A percentile compares a stretch with the other conserved stretches of the same genome.
These are phyloP conservation scores for Lumnitzera littorea DNA, from an alignment of 345 rosid genomes.

Conservation along the genomic window DNA sequence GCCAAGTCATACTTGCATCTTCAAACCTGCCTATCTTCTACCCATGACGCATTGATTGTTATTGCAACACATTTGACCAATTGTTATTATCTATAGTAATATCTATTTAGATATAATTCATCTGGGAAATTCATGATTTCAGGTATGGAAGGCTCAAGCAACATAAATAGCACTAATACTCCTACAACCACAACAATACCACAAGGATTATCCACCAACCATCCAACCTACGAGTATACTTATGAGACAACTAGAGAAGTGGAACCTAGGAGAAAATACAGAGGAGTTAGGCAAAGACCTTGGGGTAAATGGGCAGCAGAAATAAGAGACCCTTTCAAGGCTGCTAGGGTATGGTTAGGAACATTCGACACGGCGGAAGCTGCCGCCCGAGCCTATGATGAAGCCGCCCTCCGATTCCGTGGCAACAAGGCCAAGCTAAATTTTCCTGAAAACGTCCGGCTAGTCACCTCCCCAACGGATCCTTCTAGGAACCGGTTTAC, in stretches of 20 bases:
- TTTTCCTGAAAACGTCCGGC: constrained; percentile 83
- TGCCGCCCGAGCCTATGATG: constrained; percentile 87
- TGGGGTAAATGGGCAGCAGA: constrained; percentile 99
- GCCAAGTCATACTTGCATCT: too few relatives aligned
- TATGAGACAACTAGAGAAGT: constrained; percentile 3
- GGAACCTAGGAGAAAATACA: constrained; percentile 53
- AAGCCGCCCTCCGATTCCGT: constrained; percentile 76
- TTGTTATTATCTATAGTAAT: too few relatives aligned
- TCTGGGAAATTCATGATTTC: background rate
- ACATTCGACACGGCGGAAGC: constrained; percentile 85
- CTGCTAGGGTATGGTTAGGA: constrained; percentile 89
- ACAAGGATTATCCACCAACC: background rate
- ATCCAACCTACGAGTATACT: constrained; percentile 39
- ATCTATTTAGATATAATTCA: constrained; percentile 13
- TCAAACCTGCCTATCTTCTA: too few relatives aligned
- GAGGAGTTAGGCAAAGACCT: constrained; percentile 90
- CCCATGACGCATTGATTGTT: too few relatives aligned
- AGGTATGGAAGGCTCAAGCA: background rate
- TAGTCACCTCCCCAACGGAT: constrained; percentile 23
- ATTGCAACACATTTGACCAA: too few relatives aligned
- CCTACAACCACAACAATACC: background rate
- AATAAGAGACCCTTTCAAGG: constrained; percentile 83
- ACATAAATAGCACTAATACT: constrained; percentile 8
- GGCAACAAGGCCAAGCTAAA: constrained; percentile 91
- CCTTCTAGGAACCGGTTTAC: constrained; percentile 20